These are phyloP conservation scores for Plasmodium yoelii DNA, from an alignment of 169 alveolate species.

Conservation along the genomic window DNA sequence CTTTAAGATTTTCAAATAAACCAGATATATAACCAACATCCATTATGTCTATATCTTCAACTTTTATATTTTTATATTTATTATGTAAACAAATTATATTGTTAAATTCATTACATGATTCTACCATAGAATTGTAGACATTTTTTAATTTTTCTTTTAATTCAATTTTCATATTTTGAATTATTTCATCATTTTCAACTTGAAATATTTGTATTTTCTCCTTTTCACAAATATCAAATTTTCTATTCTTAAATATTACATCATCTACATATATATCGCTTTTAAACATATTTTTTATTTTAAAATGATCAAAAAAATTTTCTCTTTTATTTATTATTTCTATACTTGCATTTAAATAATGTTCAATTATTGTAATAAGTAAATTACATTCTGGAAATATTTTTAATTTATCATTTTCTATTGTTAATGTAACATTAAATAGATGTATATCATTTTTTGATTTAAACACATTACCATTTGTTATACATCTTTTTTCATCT, in stretches of 20 bases:
- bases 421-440: constrained; percentile 13
- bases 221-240: background rate
- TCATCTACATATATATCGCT: constrained; percentile 37
- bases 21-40: constrained; percentile 13
- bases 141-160: constrained; percentile 37
- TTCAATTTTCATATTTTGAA: constrained; percentile 12
- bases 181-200: constrained; percentile 7
- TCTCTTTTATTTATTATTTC: constrained; percentile 40
- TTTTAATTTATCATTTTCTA: constrained; percentile 12
- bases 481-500: background rate
- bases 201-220: background rate
- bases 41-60: constrained; percentile 45
- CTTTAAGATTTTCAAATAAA: constrained; percentile 28
- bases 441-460: constrained; percentile 35
- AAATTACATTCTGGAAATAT: constrained; percentile 27
- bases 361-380: constrained; percentile 18
- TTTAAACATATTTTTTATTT: constrained; percentile 32
- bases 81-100: constrained; percentile 8
- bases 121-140: constrained; percentile 25
- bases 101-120: constrained; percentile 23
- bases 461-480: background rate
- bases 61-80: constrained; percentile 21
- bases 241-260: background rate
- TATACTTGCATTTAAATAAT: constrained; percentile 12
- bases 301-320: constrained; percentile 15